Base-by-base conservation (phyloP, 1,284 basidiomycete genomes). In the Moesziomyces sp. region DNA sequence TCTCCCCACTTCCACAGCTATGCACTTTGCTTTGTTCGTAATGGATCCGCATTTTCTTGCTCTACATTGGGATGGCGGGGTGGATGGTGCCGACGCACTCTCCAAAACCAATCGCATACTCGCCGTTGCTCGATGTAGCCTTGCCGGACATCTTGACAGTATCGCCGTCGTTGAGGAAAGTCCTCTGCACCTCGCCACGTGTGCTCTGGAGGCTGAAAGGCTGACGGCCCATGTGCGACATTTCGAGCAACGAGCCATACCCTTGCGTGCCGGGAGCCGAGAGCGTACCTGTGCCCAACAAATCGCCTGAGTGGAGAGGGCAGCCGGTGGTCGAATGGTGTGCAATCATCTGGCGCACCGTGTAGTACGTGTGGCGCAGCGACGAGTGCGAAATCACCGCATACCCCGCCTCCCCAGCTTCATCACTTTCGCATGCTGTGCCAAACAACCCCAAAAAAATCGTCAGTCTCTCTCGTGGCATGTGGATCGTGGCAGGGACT, bases 251-350 rank as follows among this genome's bases (percentile, higher is more conserved):
- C 3, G 48, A 52, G 0, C 68, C 68, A 24, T 54, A 65, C 2
- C 68, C 68, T 9, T 52, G 35, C 4, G 26, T 23, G 13, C 58
- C 69, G 0, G 69, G 69, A 0, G 58, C 73, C 0, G 63, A 67
- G 18, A 75, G 58, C 4, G 72, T 75, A 0, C 72, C 72, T 3
- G 72, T 75, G 2, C 68, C 68, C 0, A 75, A 43, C 26, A 75
- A 18, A 24, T 72, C 68, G 42, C 58, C 72, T 2, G 68, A 24
- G 1, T 45, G 14, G 38, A 75, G 46, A 3, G 62, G 52, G 45
- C 72, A 75, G 6, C 72, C 72, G n/a, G 62, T 63, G 3, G 63
- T 64, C 1, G 68, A 58, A 49, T 75, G 72, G 30, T 75, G 72
- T 11, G 72, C 63, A n/a, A 75, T 42, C 67, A 72, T 72, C 46